These are phyloP conservation scores for Sambucus nigra DNA, from an alignment of 129 eudicot species.

Conservation along the genomic window DNA sequence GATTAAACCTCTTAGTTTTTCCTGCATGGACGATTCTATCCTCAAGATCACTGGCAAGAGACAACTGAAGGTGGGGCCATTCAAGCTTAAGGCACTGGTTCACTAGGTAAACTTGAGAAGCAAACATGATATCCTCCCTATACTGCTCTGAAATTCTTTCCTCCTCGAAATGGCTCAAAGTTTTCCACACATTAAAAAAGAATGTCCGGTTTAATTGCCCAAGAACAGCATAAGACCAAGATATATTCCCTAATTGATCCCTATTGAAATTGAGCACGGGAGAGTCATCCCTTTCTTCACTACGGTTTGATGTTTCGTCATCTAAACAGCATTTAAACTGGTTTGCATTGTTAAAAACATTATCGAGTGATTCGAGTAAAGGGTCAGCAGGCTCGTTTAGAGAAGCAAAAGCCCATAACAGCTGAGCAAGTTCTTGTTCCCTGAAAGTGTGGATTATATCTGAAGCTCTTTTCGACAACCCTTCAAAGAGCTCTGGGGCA, in stretches of 20 bases:
- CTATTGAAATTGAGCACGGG: constrained; percentile 42
- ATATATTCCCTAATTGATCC: constrained; percentile 73
- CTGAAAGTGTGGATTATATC: constrained; percentile 54
- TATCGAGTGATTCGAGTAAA: constrained; percentile 54
- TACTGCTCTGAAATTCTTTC: constrained; percentile 57
- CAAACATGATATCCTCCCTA: constrained; percentile 89
- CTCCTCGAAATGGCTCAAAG: constrained; percentile 48
- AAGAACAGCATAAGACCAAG: constrained; percentile 94
- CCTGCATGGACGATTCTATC: constrained; percentile 62
- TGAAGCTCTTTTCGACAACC: constrained; percentile 48
- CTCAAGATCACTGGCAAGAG: constrained; percentile 51
- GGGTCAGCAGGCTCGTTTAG: constrained; percentile 60
- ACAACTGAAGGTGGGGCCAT: constrained; percentile 43
- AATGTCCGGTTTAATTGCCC: constrained; percentile 52
- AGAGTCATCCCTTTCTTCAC: constrained; percentile 11
- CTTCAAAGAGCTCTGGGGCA: constrained; percentile 67
- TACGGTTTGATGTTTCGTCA: constrained; percentile 10
- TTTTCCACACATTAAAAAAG: constrained; percentile 61
- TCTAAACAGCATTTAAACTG: constrained; percentile 34
- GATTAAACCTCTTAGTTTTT: constrained; percentile 71
- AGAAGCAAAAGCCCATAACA: constrained; percentile 92
- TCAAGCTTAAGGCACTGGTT: constrained; percentile 82
- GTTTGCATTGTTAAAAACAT: constrained; percentile 28
- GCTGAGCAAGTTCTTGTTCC: constrained; percentile 81
- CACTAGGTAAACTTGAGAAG: constrained; percentile 71